Base-by-base conservation (phyloP, 768 basidiomycete species). In the Lepiota subincarnata region DNA sequence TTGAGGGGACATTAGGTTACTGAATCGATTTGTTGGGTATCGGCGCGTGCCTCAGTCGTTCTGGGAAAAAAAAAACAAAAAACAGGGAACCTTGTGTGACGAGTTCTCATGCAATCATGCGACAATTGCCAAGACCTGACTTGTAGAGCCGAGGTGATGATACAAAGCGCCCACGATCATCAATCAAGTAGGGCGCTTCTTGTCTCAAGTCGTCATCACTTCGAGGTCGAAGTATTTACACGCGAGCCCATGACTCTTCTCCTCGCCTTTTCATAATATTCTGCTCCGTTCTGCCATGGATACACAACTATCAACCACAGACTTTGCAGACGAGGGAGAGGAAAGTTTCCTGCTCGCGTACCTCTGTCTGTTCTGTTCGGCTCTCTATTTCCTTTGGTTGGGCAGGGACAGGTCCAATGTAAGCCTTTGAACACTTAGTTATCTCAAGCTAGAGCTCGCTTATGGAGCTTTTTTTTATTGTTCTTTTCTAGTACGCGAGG, bases 281-380 rank as follows among this genome's bases (percentile, higher is more conserved):
- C 42, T 11, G 14, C 10, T 2, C 20, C 4, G 20, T 22, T 22
- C 42, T n/a, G 42, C 10, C 20, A 44, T 53, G 51, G 11, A 45
- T 24, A 13, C 36, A n/a, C 19, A 38, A 0, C 28, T 14, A 40
- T 11, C 28, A 4, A n/a, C 12, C 20, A 20, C 7, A 2, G 28
- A 20, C 16, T 13, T 16, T 14, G 38, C 18, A 4, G 35, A 18
- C 3, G 46, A 31, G 14, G 43, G n/a, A 10, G 53, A 54, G 39
- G 53, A 54, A 19, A 54, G 53, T 39, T 48, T 54, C 35, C 19
- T 54, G 18, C 45, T 54, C 13, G 19, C 36, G 14, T 47, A 54
- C 41, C 45, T 54, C 24, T 47, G 36, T 19, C 26, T 54, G 8
- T 22, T 54, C 31, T 44, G 45, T 14, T 19, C 19, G 3, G 1